These are phyloP conservation scores for Coniochaeta prunicola DNA, from an alignment of 2,329 filamentous ascomycete species.

Conservation along the genomic window DNA sequence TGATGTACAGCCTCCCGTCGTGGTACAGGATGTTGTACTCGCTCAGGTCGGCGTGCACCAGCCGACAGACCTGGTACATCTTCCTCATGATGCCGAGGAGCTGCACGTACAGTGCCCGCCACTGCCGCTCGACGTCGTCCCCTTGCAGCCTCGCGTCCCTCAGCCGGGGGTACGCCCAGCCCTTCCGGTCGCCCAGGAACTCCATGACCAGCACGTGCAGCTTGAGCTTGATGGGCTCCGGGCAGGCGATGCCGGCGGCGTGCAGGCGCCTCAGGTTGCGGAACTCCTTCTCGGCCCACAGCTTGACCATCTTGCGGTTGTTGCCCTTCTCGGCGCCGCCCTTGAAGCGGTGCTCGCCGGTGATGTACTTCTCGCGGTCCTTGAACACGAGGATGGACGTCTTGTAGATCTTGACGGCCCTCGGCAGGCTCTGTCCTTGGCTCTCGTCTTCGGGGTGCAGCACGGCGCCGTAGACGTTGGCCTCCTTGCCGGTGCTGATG, in stretches of 20 bases:
- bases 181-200: slow-evolving; percentile 81
- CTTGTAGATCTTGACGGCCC: slow-evolving; percentile 98
- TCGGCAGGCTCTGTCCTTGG: slow-evolving; percentile 52
- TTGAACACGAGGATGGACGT: slow-evolving; percentile 97
- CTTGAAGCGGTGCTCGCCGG: slow-evolving; percentile 87
- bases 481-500: slow-evolving; percentile 94
- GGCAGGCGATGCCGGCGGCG: slow-evolving; percentile 78
- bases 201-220: slow-evolving; percentile 95
- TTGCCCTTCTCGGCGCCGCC: slow-evolving; percentile 89
- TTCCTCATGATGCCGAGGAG: slow-evolving; percentile 82
- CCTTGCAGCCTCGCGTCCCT: slow-evolving; percentile 74
- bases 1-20: slow-evolving; percentile 76
- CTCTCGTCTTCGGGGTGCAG: slow-evolving; percentile 44
- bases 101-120: slow-evolving; percentile 74
- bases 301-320: slow-evolving; percentile 93
- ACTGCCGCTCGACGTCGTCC: slow-evolving; percentile 62
- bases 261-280: slow-evolving; percentile 83
- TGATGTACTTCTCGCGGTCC: slow-evolving; percentile 92
- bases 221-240: slow-evolving; percentile 81
- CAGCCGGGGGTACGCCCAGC: slow-evolving; percentile 80
- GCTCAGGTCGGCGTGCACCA: slow-evolving; percentile 93
- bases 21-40: slow-evolving; percentile 98
- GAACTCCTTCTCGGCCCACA: slow-evolving; percentile 99
- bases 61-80: slow-evolving; percentile 84
- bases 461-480: slow-evolving; percentile 92